A percentile compares a stretch with the other conserved stretches of the same genome.
Evolutionary conservation across 768 basidiomycete species (phyloP).

Genomic region (Tulasnella sp.): DNA sequence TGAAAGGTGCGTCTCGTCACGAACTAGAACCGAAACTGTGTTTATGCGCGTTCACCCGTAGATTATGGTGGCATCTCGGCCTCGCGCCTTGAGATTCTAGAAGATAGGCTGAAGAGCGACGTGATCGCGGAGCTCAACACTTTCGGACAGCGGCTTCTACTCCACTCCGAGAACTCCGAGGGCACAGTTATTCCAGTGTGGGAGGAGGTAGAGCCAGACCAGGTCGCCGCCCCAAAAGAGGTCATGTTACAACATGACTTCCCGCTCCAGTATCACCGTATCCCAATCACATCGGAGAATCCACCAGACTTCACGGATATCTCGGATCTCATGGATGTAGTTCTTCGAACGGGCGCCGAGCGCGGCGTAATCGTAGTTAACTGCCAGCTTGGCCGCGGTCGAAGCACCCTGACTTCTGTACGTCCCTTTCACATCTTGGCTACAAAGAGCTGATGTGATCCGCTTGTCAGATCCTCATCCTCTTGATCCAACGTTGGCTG

Average conservation of each 20-base stretch:
- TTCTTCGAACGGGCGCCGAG: constrained; percentile 61
- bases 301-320: constrained; percentile 42
- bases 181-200: constrained; percentile 90
- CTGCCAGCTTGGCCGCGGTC: constrained; percentile 89
- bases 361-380: constrained; percentile 86
- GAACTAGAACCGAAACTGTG: background rate
- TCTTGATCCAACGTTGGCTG: constrained; percentile 83
- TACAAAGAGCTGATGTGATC: background rate
- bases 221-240: constrained; percentile 81
- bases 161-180: constrained; percentile 85
- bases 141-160: constrained; percentile 79
- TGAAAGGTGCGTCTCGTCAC: constrained; percentile 63
- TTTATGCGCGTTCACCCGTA: background rate
- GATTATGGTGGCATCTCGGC: constrained; percentile 96
- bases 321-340: constrained; percentile 62
- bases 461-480: constrained; percentile 59
- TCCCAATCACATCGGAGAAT: constrained; percentile 89
- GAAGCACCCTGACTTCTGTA: constrained; percentile 88
- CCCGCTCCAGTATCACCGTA: constrained; percentile 65
- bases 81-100: constrained; percentile 80
- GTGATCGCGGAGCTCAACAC: constrained; percentile 75
- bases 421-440: constrained; percentile 33
- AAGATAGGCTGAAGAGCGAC: constrained; percentile 85
- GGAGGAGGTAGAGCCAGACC: constrained; percentile 74
- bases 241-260: constrained; percentile 64